These are phyloP conservation scores for Euptelea pleiosperma DNA, from an alignment of 164 flowering plant genomes.

Conservation along the genomic window DNA sequence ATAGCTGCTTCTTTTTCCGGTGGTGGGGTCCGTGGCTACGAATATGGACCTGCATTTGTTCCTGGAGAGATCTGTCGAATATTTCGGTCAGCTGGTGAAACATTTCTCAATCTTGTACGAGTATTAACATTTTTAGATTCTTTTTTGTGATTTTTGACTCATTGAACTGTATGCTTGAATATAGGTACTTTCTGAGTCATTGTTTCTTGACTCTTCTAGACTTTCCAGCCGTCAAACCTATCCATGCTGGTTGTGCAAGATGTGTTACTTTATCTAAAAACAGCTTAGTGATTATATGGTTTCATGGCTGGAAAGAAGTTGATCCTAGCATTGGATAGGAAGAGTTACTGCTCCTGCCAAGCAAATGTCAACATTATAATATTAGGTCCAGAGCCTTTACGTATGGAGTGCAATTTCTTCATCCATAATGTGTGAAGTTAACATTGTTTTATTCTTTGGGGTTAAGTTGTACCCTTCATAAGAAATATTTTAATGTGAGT, in stretches of 20 bases:
- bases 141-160: neutral
- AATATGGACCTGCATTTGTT: slow-evolving; percentile 87
- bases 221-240: neutral
- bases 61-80: slow-evolving; percentile 90
- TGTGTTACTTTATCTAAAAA: neutral
- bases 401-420: neutral
- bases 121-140: neutral
- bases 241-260: neutral
- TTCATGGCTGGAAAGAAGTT: neutral
- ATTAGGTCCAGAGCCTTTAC: too few relatives aligned
- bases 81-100: slow-evolving; percentile 80
- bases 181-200: neutral
- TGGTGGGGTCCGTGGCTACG: slow-evolving; percentile 68
- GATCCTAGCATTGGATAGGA: too few relatives aligned
- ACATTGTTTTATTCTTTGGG: neutral
- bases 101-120: slow-evolving; percentile 77
- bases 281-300: neutral
- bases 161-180: neutral
- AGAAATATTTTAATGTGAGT: neutral
- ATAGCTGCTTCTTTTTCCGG: slow-evolving; percentile 86
- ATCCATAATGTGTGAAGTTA: neutral
- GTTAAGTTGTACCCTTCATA: neutral
- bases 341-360: neutral
- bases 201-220: neutral
- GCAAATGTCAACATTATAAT: too few relatives aligned